Evolutionary conservation across 1,139 yeast genomes (phyloP), one percentile per base, ranked within the genome.

Genomic region (Lipomyces yarrowii): DNA sequence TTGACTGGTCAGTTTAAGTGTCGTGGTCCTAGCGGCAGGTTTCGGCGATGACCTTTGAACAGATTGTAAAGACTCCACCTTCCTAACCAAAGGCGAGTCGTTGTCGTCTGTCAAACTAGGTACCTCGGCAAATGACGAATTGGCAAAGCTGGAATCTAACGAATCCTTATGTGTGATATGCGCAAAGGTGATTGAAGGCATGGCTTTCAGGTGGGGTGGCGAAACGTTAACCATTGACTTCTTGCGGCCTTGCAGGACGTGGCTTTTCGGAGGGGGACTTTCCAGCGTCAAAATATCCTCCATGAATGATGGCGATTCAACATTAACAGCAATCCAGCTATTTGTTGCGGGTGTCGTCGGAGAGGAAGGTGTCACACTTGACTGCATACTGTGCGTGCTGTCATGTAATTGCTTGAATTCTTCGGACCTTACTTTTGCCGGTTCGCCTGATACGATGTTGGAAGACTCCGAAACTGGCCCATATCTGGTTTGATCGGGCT

Each of bases 71-170:
- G 33, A 21, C 39, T 56, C 51, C n/a, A 18, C 35, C 46, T 60
- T 42, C 35, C 37, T n/a, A n/a, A n/a, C 21, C 23, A 39, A 32
- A 5, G 39, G 30, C 18, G 60, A 56, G 35, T 61, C 60, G 33
- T 61, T 60, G 53, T 52, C 63, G n/a, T 61, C 60, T 10, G 53
- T 10, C 52, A 61, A n/a, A 30, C 60, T 56, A 54, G 57, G 56
- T n/a, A 51, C 5, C 15, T 56, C 60, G 11, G 53, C 32, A n/a
- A 56, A 18, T 6, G 63, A 61, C 26, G 52, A 46, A 33, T 61
- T 35, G 4, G 32, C 59, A 23, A 51, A 18, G 15, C 56, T 56
- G 15, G 42, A 11, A 1, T 39, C 39, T 13, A 55, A 33, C 6
- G 56, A 18, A 15, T 30, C 48, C 23, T 56, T 26, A 10, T 32